These are phyloP conservation scores for Ganoderma multipileum DNA, from an alignment of 1,284 basidiomycete species.

Conservation along the genomic window DNA sequence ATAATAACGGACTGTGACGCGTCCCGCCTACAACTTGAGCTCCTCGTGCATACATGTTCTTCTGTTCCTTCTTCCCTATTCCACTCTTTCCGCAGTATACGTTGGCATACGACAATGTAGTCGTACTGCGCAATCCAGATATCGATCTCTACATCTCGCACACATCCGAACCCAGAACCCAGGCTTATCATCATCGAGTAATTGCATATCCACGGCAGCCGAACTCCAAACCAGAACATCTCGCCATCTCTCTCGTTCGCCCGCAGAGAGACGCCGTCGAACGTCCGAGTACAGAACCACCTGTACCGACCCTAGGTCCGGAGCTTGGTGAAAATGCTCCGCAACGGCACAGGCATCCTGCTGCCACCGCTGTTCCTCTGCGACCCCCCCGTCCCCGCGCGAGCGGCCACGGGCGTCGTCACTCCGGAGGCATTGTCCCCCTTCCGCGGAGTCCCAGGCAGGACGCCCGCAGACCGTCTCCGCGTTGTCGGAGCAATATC, in stretches of 20 bases:
- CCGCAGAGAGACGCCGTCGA: background rate
- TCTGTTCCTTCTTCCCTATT: background rate
- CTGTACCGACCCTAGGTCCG: conserved; percentile 31
- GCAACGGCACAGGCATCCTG: conserved; percentile 39
- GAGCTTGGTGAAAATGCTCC: conserved; percentile 39
- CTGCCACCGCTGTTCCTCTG: conserved; percentile 23
- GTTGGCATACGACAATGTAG: background rate
- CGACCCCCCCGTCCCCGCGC: conserved; percentile 5
- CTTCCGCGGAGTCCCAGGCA: conserved; percentile 12
- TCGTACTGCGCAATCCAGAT: background rate
- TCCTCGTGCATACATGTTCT: background rate
- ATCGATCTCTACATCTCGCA: too few relatives aligned
- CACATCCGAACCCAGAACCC: too few relatives aligned
- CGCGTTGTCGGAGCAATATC: background rate
- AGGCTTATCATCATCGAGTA: background rate
- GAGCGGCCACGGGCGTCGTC: conserved; percentile 3
- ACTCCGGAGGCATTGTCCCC: conserved; percentile 8
- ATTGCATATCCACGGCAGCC: background rate
- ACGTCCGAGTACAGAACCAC: background rate
- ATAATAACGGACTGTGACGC: background rate
- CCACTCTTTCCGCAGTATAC: background rate
- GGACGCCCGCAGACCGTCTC: conserved; percentile 16
- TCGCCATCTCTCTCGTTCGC: background rate
- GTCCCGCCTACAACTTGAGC: too few relatives aligned
- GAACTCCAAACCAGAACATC: background rate